A percentile compares a stretch with the other conserved stretches of the same genome.
Conservation (phyloP, 805 yeast genomes). For the Metschnikowia santaceciliae region DNA sequence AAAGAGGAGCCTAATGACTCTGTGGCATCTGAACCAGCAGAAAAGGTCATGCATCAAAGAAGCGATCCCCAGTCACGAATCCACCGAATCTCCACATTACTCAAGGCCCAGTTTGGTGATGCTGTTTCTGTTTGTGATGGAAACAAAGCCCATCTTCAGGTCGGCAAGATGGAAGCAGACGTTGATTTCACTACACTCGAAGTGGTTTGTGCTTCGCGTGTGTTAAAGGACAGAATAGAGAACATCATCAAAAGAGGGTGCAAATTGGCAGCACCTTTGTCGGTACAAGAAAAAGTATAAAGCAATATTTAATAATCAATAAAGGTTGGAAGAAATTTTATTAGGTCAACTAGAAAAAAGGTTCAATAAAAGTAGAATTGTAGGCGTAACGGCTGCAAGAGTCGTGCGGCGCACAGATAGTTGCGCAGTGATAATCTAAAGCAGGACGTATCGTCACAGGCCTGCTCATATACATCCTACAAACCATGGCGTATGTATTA, state of each 20-base stretch:
- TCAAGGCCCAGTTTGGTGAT: slow-evolving; percentile 87
- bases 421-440: neutral
- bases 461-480: neutral
- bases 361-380: neutral
- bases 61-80: slow-evolving; percentile 30
- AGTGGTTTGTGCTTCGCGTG: slow-evolving; percentile 69
- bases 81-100: slow-evolving; percentile 53
- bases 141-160: slow-evolving; percentile 55
- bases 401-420: slow-evolving; percentile 5
- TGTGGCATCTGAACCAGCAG: slow-evolving; percentile 10
- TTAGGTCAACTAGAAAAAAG: neutral
- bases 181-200: slow-evolving; percentile 61
- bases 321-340: neutral
- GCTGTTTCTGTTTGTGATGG: slow-evolving; percentile 42
- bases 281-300: neutral
- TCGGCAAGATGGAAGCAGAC: slow-evolving; percentile 72
- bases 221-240: slow-evolving; percentile 75
- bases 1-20: slow-evolving; percentile 22
- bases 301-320: neutral
- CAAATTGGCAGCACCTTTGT: slow-evolving; percentile 76
- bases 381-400: neutral
- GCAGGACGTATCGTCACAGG: neutral
- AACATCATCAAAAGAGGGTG: slow-evolving; percentile 76
- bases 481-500: slow-evolving; percentile 19
- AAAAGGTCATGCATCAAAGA: slow-evolving; percentile 22